Percentiles rank a stretch among this genome's conserved stretches.
phyloP scores from a whole-genome alignment of 2,329 filamentous ascomycete species.

The Paraconiothyrium brasiliense region DNA sequence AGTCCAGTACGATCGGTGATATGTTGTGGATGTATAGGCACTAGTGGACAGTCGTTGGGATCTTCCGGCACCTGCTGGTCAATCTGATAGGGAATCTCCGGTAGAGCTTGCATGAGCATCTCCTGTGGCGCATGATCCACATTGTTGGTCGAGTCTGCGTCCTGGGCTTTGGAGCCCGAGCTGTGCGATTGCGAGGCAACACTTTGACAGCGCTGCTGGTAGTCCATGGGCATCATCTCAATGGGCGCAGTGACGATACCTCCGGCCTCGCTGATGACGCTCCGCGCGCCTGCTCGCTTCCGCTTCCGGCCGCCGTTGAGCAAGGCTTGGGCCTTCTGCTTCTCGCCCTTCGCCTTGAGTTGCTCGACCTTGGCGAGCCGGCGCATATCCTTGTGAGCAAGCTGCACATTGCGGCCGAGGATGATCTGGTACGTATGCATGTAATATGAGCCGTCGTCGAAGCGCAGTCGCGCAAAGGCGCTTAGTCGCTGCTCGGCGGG shows the following conservation, averaged over 20 bases:
- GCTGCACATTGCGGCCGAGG: slow-evolving; percentile 72
- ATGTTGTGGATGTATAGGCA: slow-evolving; percentile 74
- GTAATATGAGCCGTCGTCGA: slow-evolving; percentile 79
- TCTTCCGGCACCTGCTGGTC: slow-evolving; percentile 66
- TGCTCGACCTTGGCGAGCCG: slow-evolving; percentile 51
- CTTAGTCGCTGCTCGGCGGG: slow-evolving; percentile 55
- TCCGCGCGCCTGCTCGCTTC: slow-evolving; percentile 62
- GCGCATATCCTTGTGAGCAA: slow-evolving; percentile 61
- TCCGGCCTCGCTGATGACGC: slow-evolving; percentile 73
- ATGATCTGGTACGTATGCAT: slow-evolving; percentile 79
- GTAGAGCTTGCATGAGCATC: slow-evolving; percentile 48
- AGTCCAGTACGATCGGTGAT: slow-evolving; percentile 54
- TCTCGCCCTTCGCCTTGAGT: slow-evolving; percentile 37
- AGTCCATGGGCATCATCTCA: slow-evolving; percentile 43
- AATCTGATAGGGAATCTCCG: slow-evolving; percentile 59
- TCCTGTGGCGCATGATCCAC: slow-evolving; percentile 46
- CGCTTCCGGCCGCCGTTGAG: slow-evolving; percentile 56
- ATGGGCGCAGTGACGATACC: slow-evolving; percentile 65
- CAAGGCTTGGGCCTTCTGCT: slow-evolving; percentile 33
- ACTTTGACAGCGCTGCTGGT: slow-evolving; percentile 48
- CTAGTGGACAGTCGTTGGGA: slow-evolving; percentile 69
- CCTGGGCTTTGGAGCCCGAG: slow-evolving; percentile 55
- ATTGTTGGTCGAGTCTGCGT: slow-evolving; percentile 41
- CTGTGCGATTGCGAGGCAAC: slow-evolving; percentile 60
- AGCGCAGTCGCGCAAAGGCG: slow-evolving; percentile 73